Percentiles rank a stretch among this genome's conserved stretches.
phyloP scores from a whole-genome alignment of 2,329 filamentous ascomycete species.

The Rhynchosporium secalis region DNA sequence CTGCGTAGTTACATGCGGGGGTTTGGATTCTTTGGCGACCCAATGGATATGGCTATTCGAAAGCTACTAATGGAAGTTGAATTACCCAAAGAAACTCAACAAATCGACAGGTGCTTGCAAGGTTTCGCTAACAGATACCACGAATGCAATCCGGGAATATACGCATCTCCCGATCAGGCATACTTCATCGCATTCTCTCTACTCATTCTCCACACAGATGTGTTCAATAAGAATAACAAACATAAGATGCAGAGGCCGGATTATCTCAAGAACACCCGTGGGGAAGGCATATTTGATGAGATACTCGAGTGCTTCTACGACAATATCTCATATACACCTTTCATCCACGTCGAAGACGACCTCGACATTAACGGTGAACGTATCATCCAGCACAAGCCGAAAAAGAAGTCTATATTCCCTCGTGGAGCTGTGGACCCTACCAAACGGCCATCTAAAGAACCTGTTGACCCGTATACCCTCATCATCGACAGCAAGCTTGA shows the following conservation, averaged over 20 bases:
- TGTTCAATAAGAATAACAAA: conserved; percentile 99
- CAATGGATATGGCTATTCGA: conserved; percentile 95
- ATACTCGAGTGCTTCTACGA: conserved; percentile 96
- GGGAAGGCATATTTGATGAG: conserved; percentile 90
- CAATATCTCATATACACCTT: conserved; percentile 97
- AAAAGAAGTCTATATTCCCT: conserved; percentile 69
- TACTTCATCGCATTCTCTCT: conserved; percentile 98
- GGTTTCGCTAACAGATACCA: conserved; percentile 96
- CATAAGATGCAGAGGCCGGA: conserved; percentile 97
- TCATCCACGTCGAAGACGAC: conserved; percentile 96
- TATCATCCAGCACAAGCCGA: conserved; percentile 68
- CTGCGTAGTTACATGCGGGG: conserved; percentile 92
- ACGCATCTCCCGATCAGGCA: conserved; percentile 86
- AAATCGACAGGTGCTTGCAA: conserved; percentile 92
- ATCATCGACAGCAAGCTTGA: conserved; percentile 91
- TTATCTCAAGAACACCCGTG: conserved; percentile 91
- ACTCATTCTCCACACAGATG: conserved; percentile 92
- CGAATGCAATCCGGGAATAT: conserved; percentile 97
- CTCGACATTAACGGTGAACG: conserved; percentile 76
- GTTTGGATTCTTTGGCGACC: conserved; percentile 93
- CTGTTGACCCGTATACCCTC: conserved; percentile 90
- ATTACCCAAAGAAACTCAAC: conserved; percentile 93
- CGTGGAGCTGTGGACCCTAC: conserved; percentile 63
- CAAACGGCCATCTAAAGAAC: conserved; percentile 71
- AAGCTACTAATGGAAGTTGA: conserved; percentile 97